phyloP scores from a whole-genome alignment of 805 yeast genomes.

The Candida michaelii region DNA sequence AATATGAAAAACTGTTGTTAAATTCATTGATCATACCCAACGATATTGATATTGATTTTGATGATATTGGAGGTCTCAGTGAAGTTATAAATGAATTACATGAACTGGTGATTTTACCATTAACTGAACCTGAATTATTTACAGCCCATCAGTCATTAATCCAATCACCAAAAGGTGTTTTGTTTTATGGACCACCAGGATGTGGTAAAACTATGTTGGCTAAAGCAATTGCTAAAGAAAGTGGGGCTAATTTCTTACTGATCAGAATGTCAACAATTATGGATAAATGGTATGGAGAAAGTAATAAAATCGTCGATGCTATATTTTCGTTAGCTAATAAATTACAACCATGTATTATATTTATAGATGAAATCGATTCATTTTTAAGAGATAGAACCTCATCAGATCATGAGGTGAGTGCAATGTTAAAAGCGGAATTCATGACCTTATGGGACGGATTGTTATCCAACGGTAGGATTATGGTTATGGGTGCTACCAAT shows the following conservation, averaged over 20 bases:
- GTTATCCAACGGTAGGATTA: conserved; percentile 68
- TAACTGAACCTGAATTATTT: conserved; percentile 71
- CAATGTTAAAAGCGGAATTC: conserved; percentile 91
- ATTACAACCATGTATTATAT: conserved; percentile 90
- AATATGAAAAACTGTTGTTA: conserved; percentile 76
- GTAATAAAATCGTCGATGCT: conserved; percentile 91
- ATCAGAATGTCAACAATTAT: conserved; percentile 89
- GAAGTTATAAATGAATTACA: conserved; percentile 77
- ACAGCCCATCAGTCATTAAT: conserved; percentile 64
- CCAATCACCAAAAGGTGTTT: conserved; percentile 92
- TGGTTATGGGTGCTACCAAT: conserved; percentile 94
- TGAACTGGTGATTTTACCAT: conserved; percentile 86
- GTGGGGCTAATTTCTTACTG: conserved; percentile 88
- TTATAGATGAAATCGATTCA: conserved; percentile 95
- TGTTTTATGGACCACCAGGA: conserved; percentile 97
- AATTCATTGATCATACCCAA: conserved; percentile 80
- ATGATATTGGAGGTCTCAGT: conserved; percentile 88
- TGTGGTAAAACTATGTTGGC: conserved; percentile 98
- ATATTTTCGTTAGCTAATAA: conserved; percentile 86
- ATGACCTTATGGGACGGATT: conserved; percentile 98
- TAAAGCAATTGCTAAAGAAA: conserved; percentile 88
- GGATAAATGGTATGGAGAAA: conserved; percentile 98
- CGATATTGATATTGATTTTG: conserved; percentile 74
- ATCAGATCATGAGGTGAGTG: conserved; percentile 91
- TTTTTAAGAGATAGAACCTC: conserved; percentile 83